phyloP scores from a whole-genome alignment of 2,329 filamentous ascomycete species.

The Grosmannia penicillata region DNA sequence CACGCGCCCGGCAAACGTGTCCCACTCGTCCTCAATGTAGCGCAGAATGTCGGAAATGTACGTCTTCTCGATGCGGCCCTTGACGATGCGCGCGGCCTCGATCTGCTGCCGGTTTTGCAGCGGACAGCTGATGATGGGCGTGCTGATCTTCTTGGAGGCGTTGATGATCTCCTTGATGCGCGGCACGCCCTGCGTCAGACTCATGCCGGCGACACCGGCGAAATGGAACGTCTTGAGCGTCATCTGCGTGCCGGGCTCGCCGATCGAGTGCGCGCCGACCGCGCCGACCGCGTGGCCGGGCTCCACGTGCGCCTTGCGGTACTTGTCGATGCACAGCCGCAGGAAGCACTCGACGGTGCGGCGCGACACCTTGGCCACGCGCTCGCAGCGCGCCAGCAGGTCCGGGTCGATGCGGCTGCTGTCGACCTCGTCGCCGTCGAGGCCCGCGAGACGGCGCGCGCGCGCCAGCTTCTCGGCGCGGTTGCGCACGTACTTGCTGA shows the following conservation, averaged over 20 bases:
- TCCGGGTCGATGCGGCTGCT: constrained; percentile 7
- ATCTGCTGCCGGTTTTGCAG: constrained; percentile 63
- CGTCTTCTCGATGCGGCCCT: constrained; percentile 89
- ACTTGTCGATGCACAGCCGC: constrained; percentile 71
- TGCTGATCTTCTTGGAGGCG: constrained; percentile 84
- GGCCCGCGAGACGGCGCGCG: constrained; percentile 34
- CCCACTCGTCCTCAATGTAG: constrained; percentile 81
- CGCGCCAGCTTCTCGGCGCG: constrained; percentile 41
- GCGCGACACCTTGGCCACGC: constrained; percentile 71
- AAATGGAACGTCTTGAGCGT: constrained; percentile 99
- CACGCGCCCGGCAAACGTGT: constrained; percentile 59
- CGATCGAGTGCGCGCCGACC: constrained; percentile 93
- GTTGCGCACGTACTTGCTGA: constrained; percentile 55
- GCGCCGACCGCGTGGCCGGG: constrained; percentile 93
- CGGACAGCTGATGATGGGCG: constrained; percentile 80
- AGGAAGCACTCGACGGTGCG: constrained; percentile 65
- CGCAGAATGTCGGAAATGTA: constrained; percentile 69
- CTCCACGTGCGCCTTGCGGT: constrained; percentile 80
- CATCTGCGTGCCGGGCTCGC: constrained; percentile 97
- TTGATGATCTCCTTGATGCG: constrained; percentile 99
- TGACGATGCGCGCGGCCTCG: constrained; percentile 75
- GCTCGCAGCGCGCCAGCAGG: constrained; percentile 38
- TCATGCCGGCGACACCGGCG: constrained; percentile 98
- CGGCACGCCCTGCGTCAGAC: constrained; percentile 95
- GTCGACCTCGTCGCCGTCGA: constrained; percentile 21